These are phyloP conservation scores for Naematelia aurantialba DNA, from an alignment of 768 basidiomycete species.

Conservation along the genomic window DNA sequence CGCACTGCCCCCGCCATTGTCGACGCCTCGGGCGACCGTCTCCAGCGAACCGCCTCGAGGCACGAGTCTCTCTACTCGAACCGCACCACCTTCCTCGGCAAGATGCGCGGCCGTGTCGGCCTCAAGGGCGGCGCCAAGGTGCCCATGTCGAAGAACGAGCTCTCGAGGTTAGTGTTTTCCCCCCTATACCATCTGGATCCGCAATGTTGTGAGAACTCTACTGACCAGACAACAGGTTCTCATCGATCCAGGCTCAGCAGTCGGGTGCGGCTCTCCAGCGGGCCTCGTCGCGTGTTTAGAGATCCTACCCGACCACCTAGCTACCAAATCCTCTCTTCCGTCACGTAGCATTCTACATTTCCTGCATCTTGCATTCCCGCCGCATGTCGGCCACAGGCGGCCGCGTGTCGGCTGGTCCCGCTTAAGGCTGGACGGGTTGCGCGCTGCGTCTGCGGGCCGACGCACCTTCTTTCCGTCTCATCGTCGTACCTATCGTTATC, in stretches of 20 bases:
- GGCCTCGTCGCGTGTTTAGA: slow-evolving; percentile 28
- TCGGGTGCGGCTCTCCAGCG: slow-evolving; percentile 49
- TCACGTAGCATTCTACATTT: slow-evolving; percentile 3
- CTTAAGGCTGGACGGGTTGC: no score
- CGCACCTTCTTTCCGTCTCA: neutral
- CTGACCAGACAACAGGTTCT: slow-evolving; percentile 31
- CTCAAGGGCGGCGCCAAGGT: slow-evolving; percentile 62
- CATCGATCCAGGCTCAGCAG: slow-evolving; percentile 49
- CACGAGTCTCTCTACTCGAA: slow-evolving; percentile 93
- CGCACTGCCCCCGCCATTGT: slow-evolving; percentile 51
- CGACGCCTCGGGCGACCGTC: slow-evolving; percentile 63
- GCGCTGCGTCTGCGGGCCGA: neutral
- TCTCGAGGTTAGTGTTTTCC: slow-evolving; percentile 41
- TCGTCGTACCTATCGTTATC: neutral
- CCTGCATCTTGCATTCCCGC: neutral
- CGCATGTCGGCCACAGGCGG: neutral
- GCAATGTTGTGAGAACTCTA: neutral
- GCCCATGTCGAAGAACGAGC: slow-evolving; percentile 53
- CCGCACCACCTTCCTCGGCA: slow-evolving; percentile 87
- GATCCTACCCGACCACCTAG: neutral
- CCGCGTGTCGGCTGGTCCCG: no score
- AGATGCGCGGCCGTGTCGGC: slow-evolving; percentile 67
- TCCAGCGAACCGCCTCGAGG: slow-evolving; percentile 83
- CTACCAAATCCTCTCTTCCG: slow-evolving; percentile 2
- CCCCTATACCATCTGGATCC: slow-evolving; percentile 1